Percentiles rank a stretch among this genome's conserved stretches.
phyloP scores from a whole-genome alignment of 257 asterid genomes.

The Solanum ossicruentum region DNA sequence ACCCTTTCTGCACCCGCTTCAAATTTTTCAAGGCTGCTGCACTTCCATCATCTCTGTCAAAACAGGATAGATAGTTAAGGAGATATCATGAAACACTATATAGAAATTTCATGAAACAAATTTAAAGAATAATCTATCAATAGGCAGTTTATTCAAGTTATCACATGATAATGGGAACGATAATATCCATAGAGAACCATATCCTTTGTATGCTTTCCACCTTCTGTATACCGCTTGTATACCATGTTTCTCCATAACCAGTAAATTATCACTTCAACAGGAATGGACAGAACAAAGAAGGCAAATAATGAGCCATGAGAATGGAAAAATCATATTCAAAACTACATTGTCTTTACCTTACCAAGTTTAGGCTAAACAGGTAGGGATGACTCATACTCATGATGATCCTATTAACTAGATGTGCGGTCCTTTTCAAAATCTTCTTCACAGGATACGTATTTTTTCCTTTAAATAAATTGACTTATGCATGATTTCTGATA shows the following conservation, averaged over 20 bases:
- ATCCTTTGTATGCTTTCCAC: neutral
- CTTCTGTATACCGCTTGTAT: neutral
- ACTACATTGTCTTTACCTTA: neutral
- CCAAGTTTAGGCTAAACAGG: neutral
- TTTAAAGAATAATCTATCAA: neutral
- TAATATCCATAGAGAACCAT: neutral
- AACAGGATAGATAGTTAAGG: neutral
- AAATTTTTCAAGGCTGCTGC: slow-evolving; percentile 62
- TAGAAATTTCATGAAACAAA: neutral
- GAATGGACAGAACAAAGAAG: neutral
- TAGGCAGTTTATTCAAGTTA: neutral
- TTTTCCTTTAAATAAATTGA: neutral
- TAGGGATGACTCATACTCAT: neutral
- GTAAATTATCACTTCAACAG: neutral
- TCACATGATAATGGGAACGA: neutral
- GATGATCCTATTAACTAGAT: neutral
- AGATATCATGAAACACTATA: neutral
- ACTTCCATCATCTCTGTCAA: slow-evolving; percentile 78
- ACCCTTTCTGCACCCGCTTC: slow-evolving; percentile 79
- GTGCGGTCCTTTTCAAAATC: neutral
- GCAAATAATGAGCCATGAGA: neutral
- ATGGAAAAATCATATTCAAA: neutral
- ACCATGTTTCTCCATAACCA: neutral
- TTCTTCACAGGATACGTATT: neutral
- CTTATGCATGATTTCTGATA: neutral